Evolutionary conservation across 1,139 yeast genomes (phyloP).

Genomic region (Zygosaccharomyces pseudobailii): DNA sequence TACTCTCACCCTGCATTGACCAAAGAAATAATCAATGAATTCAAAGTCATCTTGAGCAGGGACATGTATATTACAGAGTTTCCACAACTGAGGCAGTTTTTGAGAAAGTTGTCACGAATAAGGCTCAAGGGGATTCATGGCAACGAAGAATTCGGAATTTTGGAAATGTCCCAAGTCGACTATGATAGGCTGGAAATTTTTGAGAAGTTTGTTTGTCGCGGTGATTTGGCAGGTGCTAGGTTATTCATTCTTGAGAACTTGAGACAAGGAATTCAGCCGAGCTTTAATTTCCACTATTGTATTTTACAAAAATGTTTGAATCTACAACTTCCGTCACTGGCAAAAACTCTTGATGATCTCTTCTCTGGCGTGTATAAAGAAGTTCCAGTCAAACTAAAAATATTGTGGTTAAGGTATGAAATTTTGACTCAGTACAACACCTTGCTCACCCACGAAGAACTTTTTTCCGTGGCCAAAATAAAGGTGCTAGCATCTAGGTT

Average conservation of each 20-base stretch:
- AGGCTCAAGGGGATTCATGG: slow-evolving; percentile 5
- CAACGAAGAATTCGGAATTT: neutral
- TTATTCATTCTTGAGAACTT: slow-evolving; percentile 16
- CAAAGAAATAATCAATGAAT: slow-evolving; percentile 20
- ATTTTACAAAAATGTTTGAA: slow-evolving; percentile 19
- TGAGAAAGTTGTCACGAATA: slow-evolving; percentile 6
- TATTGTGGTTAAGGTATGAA: slow-evolving; percentile 23
- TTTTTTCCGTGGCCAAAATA: slow-evolving; percentile 1
- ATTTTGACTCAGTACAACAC: slow-evolving; percentile 4
- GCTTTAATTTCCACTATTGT: slow-evolving; percentile 20
- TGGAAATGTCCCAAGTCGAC: slow-evolving; percentile 4
- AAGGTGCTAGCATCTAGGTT: slow-evolving; percentile 10
- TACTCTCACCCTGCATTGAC: slow-evolving; percentile 20
- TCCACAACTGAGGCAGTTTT: slow-evolving; percentile 13
- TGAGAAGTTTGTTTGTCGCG: slow-evolving; percentile 4
- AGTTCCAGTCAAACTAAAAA: slow-evolving; percentile 22
- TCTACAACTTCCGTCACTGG: slow-evolving; percentile 13
- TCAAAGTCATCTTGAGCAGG: slow-evolving; percentile 15
- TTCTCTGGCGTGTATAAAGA: slow-evolving; percentile 15
- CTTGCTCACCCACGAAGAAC: slow-evolving; percentile 2
- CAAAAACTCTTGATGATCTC: slow-evolving; percentile 18
- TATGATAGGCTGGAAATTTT: slow-evolving; percentile 7
- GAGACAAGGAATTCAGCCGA: slow-evolving; percentile 23
- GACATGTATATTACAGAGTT: slow-evolving; percentile 11
- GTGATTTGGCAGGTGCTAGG: slow-evolving; percentile 16